phyloP scores from a whole-genome alignment of 108 stramenopile genomes.

The Skeletonema tropicum region DNA sequence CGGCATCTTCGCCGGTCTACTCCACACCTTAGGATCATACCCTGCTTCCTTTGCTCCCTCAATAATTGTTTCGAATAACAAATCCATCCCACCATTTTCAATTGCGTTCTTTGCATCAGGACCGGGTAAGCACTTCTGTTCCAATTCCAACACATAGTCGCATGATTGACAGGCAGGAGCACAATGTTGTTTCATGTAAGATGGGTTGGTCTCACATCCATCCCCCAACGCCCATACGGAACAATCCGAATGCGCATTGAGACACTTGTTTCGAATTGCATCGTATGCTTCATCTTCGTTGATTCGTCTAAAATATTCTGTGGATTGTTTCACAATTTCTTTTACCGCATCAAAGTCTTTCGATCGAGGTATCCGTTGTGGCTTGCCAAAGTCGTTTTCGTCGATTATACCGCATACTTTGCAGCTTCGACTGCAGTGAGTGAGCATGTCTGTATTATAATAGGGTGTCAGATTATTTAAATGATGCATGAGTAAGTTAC shows the following conservation, averaged over 20 bases:
- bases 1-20: constrained; percentile 22
- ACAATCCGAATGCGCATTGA: constrained; percentile 62
- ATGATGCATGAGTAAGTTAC: background rate
- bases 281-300: constrained; percentile 24
- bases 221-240: constrained; percentile 71
- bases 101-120: constrained; percentile 51
- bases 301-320: constrained; percentile 24
- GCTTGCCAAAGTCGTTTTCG: constrained; percentile 34
- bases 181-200: constrained; percentile 65
- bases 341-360: constrained; percentile 3
- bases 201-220: constrained; percentile 74
- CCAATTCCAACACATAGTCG: constrained; percentile 12
- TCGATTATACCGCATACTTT: constrained; percentile 34
- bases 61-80: constrained; percentile 38
- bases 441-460: constrained; percentile 36
- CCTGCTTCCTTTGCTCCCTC: constrained; percentile 19
- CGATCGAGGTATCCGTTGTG: constrained; percentile 17
- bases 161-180: constrained; percentile 51
- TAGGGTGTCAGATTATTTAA: background rate
- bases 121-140: constrained; percentile 40
- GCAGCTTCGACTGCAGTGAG: constrained; percentile 27
- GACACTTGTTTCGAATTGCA: constrained; percentile 47
- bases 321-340: constrained; percentile 10
- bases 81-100: constrained; percentile 38
- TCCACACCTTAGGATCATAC: constrained; percentile 36